phyloP scores from a whole-genome alignment of 1,284 basidiomycete genomes.

The Sporisorium sorghi region DNA sequence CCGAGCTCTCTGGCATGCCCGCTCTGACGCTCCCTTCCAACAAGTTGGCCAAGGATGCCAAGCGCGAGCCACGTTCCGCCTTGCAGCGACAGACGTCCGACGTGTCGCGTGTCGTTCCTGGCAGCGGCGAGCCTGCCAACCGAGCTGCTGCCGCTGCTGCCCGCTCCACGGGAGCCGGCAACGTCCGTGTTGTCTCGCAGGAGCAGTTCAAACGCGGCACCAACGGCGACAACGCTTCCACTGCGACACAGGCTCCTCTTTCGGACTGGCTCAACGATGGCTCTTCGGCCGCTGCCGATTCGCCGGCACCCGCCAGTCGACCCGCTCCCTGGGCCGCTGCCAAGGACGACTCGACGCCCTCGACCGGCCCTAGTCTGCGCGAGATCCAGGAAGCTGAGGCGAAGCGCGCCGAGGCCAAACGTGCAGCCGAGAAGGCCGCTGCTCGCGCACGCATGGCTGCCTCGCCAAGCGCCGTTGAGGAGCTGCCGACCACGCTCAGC shows the following conservation, averaged over 20 bases:
- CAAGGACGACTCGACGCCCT: slow-evolving; percentile 35
- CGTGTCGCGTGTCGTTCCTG: slow-evolving; percentile 12
- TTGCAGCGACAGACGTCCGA: slow-evolving; percentile 31
- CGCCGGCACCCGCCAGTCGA: slow-evolving; percentile 41
- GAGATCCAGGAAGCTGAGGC: slow-evolving; percentile 96
- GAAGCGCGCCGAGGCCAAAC: slow-evolving; percentile 79
- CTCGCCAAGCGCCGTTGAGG: slow-evolving; percentile 58
- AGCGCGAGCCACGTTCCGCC: slow-evolving; percentile 39
- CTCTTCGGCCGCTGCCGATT: slow-evolving; percentile 11
- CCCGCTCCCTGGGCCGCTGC: slow-evolving; percentile 67
- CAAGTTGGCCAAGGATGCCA: slow-evolving; percentile 31
- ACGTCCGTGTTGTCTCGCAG: slow-evolving; percentile 55
- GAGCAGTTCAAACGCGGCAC: slow-evolving; percentile 52
- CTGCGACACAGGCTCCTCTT: slow-evolving; percentile 36
- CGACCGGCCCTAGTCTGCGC: slow-evolving; percentile 75
- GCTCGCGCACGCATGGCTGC: slow-evolving; percentile 65
- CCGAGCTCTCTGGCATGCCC: slow-evolving; percentile 46
- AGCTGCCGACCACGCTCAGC: slow-evolving; percentile 66
- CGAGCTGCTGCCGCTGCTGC: slow-evolving; percentile 26
- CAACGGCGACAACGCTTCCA: slow-evolving; percentile 13
- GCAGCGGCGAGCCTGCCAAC: slow-evolving; percentile 27
- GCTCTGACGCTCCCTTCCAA: slow-evolving; percentile 19
- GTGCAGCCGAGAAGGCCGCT: slow-evolving; percentile 67
- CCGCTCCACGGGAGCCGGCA: slow-evolving; percentile 46
- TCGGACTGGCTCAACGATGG: slow-evolving; percentile 52